Conservation (phyloP, 208 protist genomes). For the Acanthamoeba quina region DNA sequence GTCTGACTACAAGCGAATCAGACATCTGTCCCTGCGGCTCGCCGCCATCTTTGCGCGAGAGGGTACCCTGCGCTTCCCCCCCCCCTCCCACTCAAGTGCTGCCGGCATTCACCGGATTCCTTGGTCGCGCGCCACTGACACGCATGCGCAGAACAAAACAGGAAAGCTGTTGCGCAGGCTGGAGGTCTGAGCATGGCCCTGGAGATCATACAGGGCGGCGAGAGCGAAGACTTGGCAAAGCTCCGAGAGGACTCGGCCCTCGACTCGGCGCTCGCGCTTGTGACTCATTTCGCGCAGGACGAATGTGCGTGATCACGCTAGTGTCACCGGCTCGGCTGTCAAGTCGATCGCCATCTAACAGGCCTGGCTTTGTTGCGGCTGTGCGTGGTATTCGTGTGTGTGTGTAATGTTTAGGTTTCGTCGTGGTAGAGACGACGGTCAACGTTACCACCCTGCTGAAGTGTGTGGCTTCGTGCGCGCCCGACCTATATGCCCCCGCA, state of each 20-base stretch:
- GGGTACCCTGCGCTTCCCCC: background rate
- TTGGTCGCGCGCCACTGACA: too few relatives aligned
- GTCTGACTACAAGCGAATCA: conserved; percentile 25
- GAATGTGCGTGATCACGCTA: background rate
- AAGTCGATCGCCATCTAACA: too few relatives aligned
- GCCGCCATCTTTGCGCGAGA: background rate
- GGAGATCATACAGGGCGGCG: background rate
- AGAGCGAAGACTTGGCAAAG: background rate
- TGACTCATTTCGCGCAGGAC: background rate
- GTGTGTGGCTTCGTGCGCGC: background rate
- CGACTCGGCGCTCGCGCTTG: conserved; percentile 35
- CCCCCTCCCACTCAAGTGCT: too few relatives aligned
- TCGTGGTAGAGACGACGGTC: background rate
- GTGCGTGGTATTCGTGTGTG: background rate
- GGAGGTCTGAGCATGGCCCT: background rate
- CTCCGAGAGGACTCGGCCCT: background rate
- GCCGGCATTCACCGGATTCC: background rate
- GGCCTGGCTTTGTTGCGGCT: too few relatives aligned
- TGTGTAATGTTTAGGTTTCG: background rate
- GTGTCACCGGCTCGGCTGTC: background rate
- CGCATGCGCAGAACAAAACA: background rate
- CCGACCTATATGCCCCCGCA: conserved; percentile 9
- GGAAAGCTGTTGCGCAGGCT: background rate
- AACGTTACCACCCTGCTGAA: background rate
- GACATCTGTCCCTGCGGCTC: background rate